Evolutionary conservation across 768 basidiomycete species (phyloP).

Genomic region (Serpula lacrymans): DNA sequence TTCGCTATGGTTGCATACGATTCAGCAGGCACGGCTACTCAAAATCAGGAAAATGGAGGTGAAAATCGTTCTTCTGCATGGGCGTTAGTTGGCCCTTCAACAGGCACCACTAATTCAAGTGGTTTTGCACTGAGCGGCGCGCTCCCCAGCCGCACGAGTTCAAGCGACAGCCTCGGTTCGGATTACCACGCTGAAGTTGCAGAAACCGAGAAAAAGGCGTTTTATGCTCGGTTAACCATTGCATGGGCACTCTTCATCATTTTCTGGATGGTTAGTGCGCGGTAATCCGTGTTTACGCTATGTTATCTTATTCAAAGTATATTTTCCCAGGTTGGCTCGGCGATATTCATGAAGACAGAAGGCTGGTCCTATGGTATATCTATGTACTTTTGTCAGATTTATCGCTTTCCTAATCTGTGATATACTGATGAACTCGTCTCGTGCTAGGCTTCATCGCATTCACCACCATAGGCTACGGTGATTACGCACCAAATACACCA

Average conservation of each 20-base stretch:
- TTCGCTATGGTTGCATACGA: conserved; percentile 43
- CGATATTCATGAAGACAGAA: conserved; percentile 68
- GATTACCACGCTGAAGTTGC: conserved; percentile 18
- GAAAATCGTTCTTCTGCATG: too few species aligned
- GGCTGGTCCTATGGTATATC: conserved; percentile 61
- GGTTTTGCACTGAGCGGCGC: too few species aligned
- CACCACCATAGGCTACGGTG: conserved; percentile 73
- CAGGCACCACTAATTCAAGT: not conserved
- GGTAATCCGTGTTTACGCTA: not conserved
- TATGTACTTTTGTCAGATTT: conserved; percentile 66
- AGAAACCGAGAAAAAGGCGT: conserved; percentile 52
- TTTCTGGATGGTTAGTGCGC: conserved; percentile 69
- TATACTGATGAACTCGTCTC: not conserved
- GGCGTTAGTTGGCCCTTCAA: not conserved
- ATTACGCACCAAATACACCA: conserved; percentile 56
- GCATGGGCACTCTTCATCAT: conserved; percentile 60
- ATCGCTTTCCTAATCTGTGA: not conserved
- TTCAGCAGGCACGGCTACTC: conserved; percentile 12
- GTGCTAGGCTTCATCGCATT: conserved; percentile 65
- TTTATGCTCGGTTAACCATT: conserved; percentile 51
- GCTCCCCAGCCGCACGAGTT: conserved; percentile 7
- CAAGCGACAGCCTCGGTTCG: conserved; percentile 4
- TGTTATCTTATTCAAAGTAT: not conserved
- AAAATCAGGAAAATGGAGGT: not conserved
- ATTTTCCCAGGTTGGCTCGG: conserved; percentile 56